Conservation (phyloP, 768 basidiomycete genomes). For the Pluteus cervinus region DNA sequence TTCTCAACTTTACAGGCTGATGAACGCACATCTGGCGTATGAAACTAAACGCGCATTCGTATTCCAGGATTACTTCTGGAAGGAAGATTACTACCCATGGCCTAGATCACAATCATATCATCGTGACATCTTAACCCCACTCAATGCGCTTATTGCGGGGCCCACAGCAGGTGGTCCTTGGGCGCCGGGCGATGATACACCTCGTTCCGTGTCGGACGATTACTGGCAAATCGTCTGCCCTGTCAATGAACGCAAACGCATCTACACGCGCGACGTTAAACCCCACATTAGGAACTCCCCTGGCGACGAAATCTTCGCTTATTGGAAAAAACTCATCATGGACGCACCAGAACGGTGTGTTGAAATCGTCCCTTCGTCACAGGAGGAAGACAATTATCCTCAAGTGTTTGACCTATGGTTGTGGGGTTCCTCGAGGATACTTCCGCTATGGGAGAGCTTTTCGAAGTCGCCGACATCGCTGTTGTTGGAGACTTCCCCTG, state of each 20-base stretch:
- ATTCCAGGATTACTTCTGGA: conserved; percentile 7
- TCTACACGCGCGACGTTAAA: conserved; percentile 2
- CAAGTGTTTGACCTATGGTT: not conserved
- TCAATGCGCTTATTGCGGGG: conserved; percentile 3
- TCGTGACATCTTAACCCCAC: conserved; percentile 6
- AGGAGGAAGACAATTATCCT: conserved; percentile 6
- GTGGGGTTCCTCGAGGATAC: not conserved
- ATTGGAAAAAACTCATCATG: conserved; percentile 1
- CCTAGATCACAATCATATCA: not conserved
- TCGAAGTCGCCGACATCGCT: conserved; percentile 10
- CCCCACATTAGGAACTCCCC: conserved; percentile 1
- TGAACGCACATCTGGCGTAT: no score
- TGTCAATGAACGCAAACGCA: conserved; percentile 2
- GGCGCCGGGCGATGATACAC: conserved; percentile 3
- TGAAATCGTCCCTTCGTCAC: conserved; percentile 5
- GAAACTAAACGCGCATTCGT: no score
- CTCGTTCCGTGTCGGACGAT: conserved; percentile 7
- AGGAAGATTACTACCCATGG: no score
- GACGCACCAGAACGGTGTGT: conserved; percentile 6
- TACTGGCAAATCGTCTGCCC: conserved; percentile 8
- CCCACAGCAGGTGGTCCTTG: conserved; percentile 7
- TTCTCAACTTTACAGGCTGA: no score
- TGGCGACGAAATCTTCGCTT: conserved; percentile 2
- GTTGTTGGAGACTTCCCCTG: conserved; percentile 11
- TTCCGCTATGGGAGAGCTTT: conserved; percentile 2